Base-by-base conservation (phyloP, 2,329 filamentous ascomycete species). In the Talaromyces amestolkiae region DNA sequence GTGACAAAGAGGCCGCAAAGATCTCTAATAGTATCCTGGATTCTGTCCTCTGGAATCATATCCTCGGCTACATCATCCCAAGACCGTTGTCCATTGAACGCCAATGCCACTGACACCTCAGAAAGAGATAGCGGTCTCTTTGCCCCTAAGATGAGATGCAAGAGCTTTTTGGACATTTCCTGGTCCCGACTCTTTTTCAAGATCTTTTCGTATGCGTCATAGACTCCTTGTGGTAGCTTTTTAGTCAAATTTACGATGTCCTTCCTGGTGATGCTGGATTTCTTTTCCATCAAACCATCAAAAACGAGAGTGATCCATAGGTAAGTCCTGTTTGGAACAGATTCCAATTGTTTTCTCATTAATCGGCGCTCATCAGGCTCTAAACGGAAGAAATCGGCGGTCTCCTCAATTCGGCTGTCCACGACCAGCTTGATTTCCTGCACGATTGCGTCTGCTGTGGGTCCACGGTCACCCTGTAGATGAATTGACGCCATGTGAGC, bases 221-320 rank as follows among this genome's bases (percentile, higher is more conserved):
- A 64, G 35, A 74, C 62, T 13, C 66, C 66, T 17, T 64, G 13
- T 2, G 72, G 72, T 39, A 74, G 43, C 54, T 63, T 66, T 22
- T 49, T 59, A 66, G 75, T 65, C 31, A 27, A 10, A 10, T 51
- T 27, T 22, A 51, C 19, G 19, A 51, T 58, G 5, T 22, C 27
- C n/a, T 15, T 31, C 11, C 22, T 58, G 31, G 37, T 24, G 33
- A 65, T 39, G 33, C 60, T 54, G n/a, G 43, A 31, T 39, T 58
- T 69, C 1, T 58, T 47, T 2, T 72, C 49, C 41, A 79, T 73
- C 8, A 77, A 68, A 39, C 37, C 37, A 17, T 74, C 65, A 2
- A 79, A 66, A 0, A 68, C 75, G 0, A 79, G 72, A 63, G 73
- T 56, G 2, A 79, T 70, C 77, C 78, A 79, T 1, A 79, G 73